A percentile compares a stretch with the other conserved stretches of the same genome.
These are phyloP conservation scores for Seiridium unicorne DNA, from an alignment of 2,329 filamentous ascomycete genomes.

Conservation along the genomic window DNA sequence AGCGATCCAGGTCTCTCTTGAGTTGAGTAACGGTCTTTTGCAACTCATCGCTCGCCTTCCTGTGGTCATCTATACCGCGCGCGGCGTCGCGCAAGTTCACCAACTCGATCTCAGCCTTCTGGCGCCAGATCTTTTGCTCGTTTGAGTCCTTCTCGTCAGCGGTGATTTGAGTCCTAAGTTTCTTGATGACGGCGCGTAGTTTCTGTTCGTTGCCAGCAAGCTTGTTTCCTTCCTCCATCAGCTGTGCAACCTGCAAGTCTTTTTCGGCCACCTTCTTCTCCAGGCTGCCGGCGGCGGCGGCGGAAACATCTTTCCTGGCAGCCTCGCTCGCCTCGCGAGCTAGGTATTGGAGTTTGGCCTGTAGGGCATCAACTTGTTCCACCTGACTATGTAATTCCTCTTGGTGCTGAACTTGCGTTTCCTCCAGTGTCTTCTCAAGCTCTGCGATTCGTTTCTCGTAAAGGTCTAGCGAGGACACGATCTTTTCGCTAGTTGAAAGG, in stretches of 20 bases:
- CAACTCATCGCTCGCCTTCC: slow-evolving; percentile 51
- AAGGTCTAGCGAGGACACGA: slow-evolving; percentile 26
- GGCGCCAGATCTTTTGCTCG: slow-evolving; percentile 57
- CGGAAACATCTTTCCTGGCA: slow-evolving; percentile 66
- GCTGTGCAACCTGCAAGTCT: slow-evolving; percentile 82
- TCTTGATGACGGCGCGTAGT: slow-evolving; percentile 79
- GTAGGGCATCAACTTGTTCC: slow-evolving; percentile 87
- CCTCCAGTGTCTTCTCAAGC: slow-evolving; percentile 32
- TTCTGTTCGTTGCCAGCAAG: slow-evolving; percentile 85
- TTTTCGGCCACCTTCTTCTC: slow-evolving; percentile 85
- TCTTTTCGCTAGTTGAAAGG: slow-evolving; percentile 10
- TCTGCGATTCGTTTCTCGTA: slow-evolving; percentile 38
- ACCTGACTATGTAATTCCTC: slow-evolving; percentile 82
- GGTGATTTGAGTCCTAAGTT: slow-evolving; percentile 64
- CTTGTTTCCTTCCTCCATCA: slow-evolving; percentile 91
- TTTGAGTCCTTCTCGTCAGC: slow-evolving; percentile 65
- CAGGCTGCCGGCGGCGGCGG: slow-evolving; percentile 60
- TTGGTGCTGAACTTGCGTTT: slow-evolving; percentile 57
- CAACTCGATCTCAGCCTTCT: slow-evolving; percentile 55
- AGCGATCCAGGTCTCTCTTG: slow-evolving; percentile 45
- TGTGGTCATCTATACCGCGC: slow-evolving; percentile 48
- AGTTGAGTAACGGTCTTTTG: slow-evolving; percentile 24
- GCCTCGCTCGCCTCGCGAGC: slow-evolving; percentile 75
- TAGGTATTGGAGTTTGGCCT: slow-evolving; percentile 87
- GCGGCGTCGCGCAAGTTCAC: slow-evolving; percentile 45